phyloP scores from a whole-genome alignment of 179 eudicot genomes.

The Beta lomatogona region DNA sequence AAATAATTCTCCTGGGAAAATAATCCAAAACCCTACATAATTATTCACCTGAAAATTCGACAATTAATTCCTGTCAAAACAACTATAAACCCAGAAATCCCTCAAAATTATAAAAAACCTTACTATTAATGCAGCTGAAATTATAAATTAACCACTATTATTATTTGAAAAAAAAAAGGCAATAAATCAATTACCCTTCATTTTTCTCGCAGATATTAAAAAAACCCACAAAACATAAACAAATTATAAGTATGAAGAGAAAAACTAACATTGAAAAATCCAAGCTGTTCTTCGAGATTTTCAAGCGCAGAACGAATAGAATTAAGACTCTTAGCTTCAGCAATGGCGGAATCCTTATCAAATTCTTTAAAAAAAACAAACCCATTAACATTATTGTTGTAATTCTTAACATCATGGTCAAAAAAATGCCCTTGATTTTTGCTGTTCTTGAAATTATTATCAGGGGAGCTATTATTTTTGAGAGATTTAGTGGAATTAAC shows the following conservation, averaged over 20 bases:
- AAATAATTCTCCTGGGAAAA: no score
- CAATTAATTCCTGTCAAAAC: not conserved
- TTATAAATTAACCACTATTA: not conserved
- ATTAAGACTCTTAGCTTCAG: constrained; percentile 81
- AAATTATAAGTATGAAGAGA: not conserved
- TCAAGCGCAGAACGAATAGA: constrained; percentile 89
- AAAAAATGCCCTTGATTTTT: not conserved
- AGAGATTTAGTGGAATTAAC: constrained; percentile 51
- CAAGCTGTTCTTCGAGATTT: constrained; percentile 62
- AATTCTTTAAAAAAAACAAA: constrained; percentile 71
- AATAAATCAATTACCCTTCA: not conserved
- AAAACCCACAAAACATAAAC: not conserved
- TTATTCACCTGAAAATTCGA: no score
- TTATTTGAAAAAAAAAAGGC: no score
- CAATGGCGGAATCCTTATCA: constrained; percentile 59
- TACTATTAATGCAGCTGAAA: not conserved
- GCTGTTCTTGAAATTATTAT: constrained; percentile 2
- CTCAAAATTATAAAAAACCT: not conserved
- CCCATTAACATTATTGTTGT: constrained; percentile 31
- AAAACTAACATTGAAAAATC: constrained; percentile 46
- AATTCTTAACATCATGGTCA: constrained; percentile 7
- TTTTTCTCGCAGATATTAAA: not conserved
- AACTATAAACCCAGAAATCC: not conserved
- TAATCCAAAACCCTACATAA: no score
- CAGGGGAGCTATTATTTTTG: constrained; percentile 22